phyloP scores from a whole-genome alignment of 805 yeast genomes.

The Kazachstania psychrophila region DNA sequence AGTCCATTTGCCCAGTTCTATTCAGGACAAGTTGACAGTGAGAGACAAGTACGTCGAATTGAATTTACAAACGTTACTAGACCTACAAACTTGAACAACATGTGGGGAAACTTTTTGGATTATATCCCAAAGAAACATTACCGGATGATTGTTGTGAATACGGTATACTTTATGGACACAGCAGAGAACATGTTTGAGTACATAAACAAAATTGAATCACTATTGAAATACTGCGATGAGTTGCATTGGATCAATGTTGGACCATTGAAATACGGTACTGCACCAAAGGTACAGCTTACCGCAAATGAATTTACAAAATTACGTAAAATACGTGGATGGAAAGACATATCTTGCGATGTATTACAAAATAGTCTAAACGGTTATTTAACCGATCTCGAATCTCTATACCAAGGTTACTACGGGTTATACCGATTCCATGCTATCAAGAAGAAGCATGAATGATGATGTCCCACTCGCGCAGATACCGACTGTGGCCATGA shows the following conservation, averaged over 20 bases:
- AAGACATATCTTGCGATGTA: constrained; percentile 30
- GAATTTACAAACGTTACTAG: constrained; percentile 16
- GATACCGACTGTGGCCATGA: constrained; percentile 29
- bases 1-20: constrained; percentile 55
- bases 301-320: constrained; percentile 56
- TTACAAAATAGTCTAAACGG: constrained; percentile 36
- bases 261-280: constrained; percentile 86
- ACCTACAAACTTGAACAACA: constrained; percentile 41
- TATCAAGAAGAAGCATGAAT: not conserved
- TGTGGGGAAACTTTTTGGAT: constrained; percentile 56
- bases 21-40: constrained; percentile 47
- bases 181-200: constrained; percentile 80
- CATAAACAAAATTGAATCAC: constrained; percentile 49
- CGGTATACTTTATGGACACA: constrained; percentile 81
- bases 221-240: constrained; percentile 33
- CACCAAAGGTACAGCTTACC: constrained; percentile 66
- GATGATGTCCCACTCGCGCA: constrained; percentile 25
- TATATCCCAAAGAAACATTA: constrained; percentile 33
- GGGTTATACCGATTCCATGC: constrained; percentile 43
- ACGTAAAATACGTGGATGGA: constrained; percentile 58
- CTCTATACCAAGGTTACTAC: constrained; percentile 73
- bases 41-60: constrained; percentile 42
- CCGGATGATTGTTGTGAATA: constrained; percentile 46
- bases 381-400: constrained; percentile 54
- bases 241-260: constrained; percentile 86